Evolutionary conservation across 371 early-diverging fungal species (phyloP).

Genomic region (Apophysomyces sp.): DNA sequence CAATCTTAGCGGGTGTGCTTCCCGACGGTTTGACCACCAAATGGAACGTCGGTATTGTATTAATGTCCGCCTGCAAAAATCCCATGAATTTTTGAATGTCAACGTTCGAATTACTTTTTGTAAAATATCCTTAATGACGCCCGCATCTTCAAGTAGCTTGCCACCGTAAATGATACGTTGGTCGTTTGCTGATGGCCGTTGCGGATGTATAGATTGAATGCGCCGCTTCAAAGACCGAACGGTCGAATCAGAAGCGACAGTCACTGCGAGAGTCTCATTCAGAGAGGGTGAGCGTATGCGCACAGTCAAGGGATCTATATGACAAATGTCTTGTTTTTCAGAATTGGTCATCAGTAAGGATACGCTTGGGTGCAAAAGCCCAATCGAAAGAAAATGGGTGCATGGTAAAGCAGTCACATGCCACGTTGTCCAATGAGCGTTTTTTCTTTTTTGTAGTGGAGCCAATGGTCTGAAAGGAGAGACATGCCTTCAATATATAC

Average conservation of each 20-base stretch:
- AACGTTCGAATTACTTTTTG: conserved; percentile 23
- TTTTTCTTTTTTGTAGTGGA: neutral
- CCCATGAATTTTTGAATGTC: neutral
- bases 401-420: neutral
- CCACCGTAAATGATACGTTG: conserved; percentile 49
- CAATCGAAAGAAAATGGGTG: too few relatives aligned
- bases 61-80: conserved; percentile 15
- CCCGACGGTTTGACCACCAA: conserved; percentile 46
- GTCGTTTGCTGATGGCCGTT: conserved; percentile 26
- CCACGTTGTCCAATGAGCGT: neutral
- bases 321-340: neutral
- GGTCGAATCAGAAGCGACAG: conserved; percentile 16
- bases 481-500: too few relatives aligned
- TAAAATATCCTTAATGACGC: conserved; percentile 20
- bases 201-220: conserved; percentile 36
- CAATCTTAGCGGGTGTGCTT: neutral
- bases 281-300: conserved; percentile 45
- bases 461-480: too few relatives aligned
- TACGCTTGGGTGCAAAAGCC: too few relatives aligned
- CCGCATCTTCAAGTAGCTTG: conserved; percentile 30
- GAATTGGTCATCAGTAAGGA: neutral
- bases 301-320: conserved; percentile 14
- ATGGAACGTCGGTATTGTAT: conserved; percentile 36
- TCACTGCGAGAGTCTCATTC: conserved; percentile 30
- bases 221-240: conserved; percentile 25